Evolutionary conservation across 805 yeast genomes (phyloP).

Genomic region (Yamadazyma sp.): DNA sequence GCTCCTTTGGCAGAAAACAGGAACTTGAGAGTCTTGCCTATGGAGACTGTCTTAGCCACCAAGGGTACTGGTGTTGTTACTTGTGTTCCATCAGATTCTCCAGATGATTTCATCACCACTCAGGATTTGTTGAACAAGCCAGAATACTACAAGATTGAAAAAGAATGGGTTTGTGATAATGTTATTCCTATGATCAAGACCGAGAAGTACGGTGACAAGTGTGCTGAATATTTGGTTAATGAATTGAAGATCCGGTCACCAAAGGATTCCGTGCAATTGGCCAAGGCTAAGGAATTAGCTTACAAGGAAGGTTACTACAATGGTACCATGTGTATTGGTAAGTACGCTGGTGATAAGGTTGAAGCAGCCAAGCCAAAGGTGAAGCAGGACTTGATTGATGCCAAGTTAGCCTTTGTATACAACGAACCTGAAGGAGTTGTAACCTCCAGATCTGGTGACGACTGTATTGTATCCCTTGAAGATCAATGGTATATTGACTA

Average conservation of each 20-base stretch:
- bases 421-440: conserved; percentile 92
- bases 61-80: conserved; percentile 99
- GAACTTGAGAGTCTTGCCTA: conserved; percentile 83
- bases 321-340: conserved; percentile 79
- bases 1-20: conserved; percentile 79
- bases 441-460: conserved; percentile 93
- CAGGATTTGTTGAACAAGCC: conserved; percentile 84
- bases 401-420: conserved; percentile 83
- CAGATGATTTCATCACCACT: conserved; percentile 91
- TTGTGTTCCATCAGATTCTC: conserved; percentile 98
- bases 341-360: conserved; percentile 84
- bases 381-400: conserved; percentile 73
- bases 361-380: conserved; percentile 88
- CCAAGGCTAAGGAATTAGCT: conserved; percentile 90
- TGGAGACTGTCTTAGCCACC: conserved; percentile 92
- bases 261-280: conserved; percentile 82
- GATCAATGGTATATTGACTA: conserved; percentile 98
- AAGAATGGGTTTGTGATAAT: conserved; percentile 81
- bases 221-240: conserved; percentile 82
- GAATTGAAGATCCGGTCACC: conserved; percentile 92
- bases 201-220: conserved; percentile 81
- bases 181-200: conserved; percentile 75
- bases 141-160: conserved; percentile 80
- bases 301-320: conserved; percentile 96
- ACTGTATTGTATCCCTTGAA: conserved; percentile 93